Conservation (phyloP, 768 basidiomycete species). For the Mycena floridula region DNA sequence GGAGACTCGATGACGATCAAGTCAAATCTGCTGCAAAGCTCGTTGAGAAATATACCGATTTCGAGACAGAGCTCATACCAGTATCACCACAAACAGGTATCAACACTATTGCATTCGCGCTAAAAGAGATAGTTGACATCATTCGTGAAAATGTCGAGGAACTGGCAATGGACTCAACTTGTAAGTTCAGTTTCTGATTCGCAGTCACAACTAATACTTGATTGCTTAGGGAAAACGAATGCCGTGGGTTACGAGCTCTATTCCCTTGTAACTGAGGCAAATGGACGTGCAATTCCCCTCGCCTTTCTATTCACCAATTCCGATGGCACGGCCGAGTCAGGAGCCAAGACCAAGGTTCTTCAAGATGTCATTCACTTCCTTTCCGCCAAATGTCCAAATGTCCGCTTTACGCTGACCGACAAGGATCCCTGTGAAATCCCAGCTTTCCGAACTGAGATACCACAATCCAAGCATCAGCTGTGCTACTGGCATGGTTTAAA, state of each 20-base stretch:
- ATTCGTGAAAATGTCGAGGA: constrained; percentile 3
- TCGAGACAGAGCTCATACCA: neutral
- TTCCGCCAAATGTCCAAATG: constrained; percentile 9
- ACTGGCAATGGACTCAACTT: too few species aligned
- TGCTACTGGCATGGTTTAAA: too few species aligned
- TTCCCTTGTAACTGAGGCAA: constrained; percentile 15
- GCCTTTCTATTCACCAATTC: constrained; percentile 15
- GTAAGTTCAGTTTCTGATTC: too few species aligned
- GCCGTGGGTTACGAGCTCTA: too few species aligned
- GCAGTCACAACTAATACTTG: too few species aligned
- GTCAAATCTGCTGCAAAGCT: constrained; percentile 20
- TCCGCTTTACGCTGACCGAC: constrained; percentile 18
- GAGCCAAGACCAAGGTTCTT: constrained; percentile 16
- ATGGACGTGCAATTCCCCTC: constrained; percentile 16
- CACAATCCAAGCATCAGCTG: too few species aligned
- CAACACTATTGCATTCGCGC: constrained; percentile 9
- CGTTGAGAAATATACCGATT: constrained; percentile 8
- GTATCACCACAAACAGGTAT: neutral
- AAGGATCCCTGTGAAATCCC: too few species aligned
- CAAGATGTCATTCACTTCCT: constrained; percentile 12
- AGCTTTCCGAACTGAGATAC: too few species aligned
- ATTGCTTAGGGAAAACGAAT: constrained; percentile 16
- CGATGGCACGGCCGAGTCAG: constrained; percentile 10
- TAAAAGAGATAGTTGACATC: constrained; percentile 9
- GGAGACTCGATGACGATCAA: constrained; percentile 19